Percentiles rank a stretch among this genome's conserved stretches.
Evolutionary conservation across 2,329 filamentous ascomycete genomes (phyloP).

Genomic region (Cordyceps farinosa): DNA sequence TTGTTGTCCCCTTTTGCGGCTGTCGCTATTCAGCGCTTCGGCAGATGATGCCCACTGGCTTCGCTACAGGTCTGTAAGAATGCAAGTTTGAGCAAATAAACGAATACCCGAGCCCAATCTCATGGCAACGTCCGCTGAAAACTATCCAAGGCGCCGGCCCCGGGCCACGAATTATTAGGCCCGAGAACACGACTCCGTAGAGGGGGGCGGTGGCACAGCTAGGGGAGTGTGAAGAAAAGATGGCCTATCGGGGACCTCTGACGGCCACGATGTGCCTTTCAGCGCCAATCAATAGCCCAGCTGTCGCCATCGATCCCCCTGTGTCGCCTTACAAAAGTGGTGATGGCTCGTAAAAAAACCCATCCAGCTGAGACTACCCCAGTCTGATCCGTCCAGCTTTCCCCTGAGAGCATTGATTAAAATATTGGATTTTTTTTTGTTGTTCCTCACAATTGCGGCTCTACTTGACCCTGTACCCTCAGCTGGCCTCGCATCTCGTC

Average conservation of each 20-base stretch:
- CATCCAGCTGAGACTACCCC: not conserved
- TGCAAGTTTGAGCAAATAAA: too few relatives aligned
- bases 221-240: not conserved
- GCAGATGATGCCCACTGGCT: too few relatives aligned
- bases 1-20: too few relatives aligned
- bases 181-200: not conserved
- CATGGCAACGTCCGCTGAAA: not conserved
- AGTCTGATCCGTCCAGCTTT: not conserved
- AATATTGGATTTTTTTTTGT: not conserved
- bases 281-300: not conserved
- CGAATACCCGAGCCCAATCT: not conserved
- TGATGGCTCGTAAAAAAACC: not conserved
- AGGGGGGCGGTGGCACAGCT: not conserved
- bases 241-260: not conserved
- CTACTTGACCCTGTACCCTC: not conserved
- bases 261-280: not conserved
- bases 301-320: not conserved
- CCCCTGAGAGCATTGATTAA: not conserved
- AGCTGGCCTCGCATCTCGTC: not conserved
- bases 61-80: too few relatives aligned
- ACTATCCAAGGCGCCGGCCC: not conserved
- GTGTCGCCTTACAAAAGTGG: not conserved
- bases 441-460: not conserved
- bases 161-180: not conserved
- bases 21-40: too few relatives aligned